phyloP scores from a whole-genome alignment of 1,139 yeast genomes.

The Yamadazyma sp. region DNA sequence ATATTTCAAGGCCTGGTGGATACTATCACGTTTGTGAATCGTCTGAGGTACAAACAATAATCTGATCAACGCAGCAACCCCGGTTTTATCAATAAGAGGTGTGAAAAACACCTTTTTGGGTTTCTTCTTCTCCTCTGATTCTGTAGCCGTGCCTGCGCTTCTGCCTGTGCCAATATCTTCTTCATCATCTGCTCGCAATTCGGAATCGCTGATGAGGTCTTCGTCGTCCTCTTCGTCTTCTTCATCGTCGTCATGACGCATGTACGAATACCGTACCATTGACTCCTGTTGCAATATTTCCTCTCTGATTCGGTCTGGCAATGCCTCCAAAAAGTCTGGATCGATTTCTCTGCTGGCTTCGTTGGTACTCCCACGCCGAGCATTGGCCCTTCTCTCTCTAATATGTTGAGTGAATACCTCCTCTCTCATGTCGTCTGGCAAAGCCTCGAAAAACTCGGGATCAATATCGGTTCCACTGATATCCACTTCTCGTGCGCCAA shows the following conservation, averaged over 20 bases:
- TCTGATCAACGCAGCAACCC: constrained; percentile 72
- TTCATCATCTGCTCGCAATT: constrained; percentile 3
- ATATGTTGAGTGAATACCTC: constrained; percentile 89
- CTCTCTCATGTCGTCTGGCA: constrained; percentile 91
- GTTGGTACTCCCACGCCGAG: constrained; percentile 28
- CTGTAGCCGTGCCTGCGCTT: neutral
- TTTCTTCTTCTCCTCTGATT: constrained; percentile 1
- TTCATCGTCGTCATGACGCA: constrained; percentile 26
- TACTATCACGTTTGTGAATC: constrained; percentile 59
- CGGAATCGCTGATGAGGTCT: constrained; percentile 17
- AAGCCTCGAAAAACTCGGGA: constrained; percentile 84
- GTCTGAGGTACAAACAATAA: constrained; percentile 75
- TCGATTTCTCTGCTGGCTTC: constrained; percentile 64
- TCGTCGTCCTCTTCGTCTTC: constrained; percentile 31
- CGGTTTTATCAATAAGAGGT: constrained; percentile 73
- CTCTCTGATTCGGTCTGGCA: constrained; percentile 72
- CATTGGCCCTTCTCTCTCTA: constrained; percentile 63
- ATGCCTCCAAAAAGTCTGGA: constrained; percentile 77
- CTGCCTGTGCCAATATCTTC: neutral
- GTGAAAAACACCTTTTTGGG: constrained; percentile 44
- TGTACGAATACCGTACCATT: constrained; percentile 39
- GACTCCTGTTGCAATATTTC: constrained; percentile 74
- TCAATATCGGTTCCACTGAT: constrained; percentile 90
- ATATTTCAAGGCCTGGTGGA: constrained; percentile 66
- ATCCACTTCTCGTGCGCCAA: constrained; percentile 81